A percentile compares a stretch with the other conserved stretches of the same genome.
Evolutionary conservation across 495 filamentous ascomycete genomes (phyloP).

Genomic region (Neurospora tetraspora): DNA sequence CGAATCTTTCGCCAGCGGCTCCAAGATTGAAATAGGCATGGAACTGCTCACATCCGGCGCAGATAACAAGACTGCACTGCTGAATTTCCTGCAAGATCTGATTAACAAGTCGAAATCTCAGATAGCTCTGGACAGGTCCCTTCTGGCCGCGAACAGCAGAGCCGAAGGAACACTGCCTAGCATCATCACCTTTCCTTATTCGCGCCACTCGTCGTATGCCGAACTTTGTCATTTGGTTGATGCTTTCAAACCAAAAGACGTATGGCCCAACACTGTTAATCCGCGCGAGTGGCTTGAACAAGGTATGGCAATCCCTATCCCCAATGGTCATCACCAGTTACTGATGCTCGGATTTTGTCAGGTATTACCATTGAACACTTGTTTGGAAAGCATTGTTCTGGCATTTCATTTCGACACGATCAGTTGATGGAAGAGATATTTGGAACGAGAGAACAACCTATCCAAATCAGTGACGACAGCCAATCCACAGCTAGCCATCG

Average conservation of each 20-base stretch:
- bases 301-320: slow-evolving; percentile 10
- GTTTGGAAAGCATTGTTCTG: slow-evolving; percentile 63
- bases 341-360: slow-evolving; percentile 12
- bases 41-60: slow-evolving; percentile 12
- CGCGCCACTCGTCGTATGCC: slow-evolving; percentile 76
- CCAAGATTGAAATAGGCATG: slow-evolving; percentile 27
- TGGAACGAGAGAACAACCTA: background rate
- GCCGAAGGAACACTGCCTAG: slow-evolving; percentile 22
- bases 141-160: background rate
- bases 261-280: slow-evolving; percentile 78
- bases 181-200: slow-evolving; percentile 65
- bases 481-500: slow-evolving; percentile 13
- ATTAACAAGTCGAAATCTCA: slow-evolving; percentile 16
- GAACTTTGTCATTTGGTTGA: slow-evolving; percentile 66
- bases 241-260: slow-evolving; percentile 61
- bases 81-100: slow-evolving; percentile 19
- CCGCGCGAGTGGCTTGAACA: slow-evolving; percentile 47
- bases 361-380: slow-evolving; percentile 50
- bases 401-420: slow-evolving; percentile 55
- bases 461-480: slow-evolving; percentile 2
- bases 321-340: background rate
- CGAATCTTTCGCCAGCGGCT: slow-evolving; percentile 13
- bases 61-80: slow-evolving; percentile 14
- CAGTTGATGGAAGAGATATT: slow-evolving; percentile 37
- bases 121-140: background rate